These are phyloP conservation scores for Chaetomium fimeti DNA, from an alignment of 495 filamentous ascomycete genomes.

Conservation along the genomic window DNA sequence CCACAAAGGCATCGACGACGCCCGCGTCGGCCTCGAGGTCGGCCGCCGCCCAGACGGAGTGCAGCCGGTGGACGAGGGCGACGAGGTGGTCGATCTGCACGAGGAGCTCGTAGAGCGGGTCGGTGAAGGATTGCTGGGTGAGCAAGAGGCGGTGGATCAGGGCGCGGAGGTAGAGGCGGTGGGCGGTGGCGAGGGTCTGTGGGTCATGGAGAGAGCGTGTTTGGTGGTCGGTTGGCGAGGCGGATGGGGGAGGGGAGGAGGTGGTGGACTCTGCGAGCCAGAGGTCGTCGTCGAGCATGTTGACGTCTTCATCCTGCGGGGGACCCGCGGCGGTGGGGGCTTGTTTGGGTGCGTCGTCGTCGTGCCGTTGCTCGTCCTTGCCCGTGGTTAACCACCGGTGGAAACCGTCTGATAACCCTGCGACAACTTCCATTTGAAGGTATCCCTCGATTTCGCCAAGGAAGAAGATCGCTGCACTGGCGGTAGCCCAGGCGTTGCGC, in stretches of 20 bases:
- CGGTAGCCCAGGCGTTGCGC: constrained; percentile 81
- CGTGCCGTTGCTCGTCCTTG: constrained; percentile 25
- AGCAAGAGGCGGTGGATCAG: constrained; percentile 69
- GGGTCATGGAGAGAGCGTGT: constrained; percentile 61
- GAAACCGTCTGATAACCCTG: constrained; percentile 71
- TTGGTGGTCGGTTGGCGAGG: constrained; percentile 8
- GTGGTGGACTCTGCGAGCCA: constrained; percentile 22
- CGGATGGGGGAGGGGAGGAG: constrained; percentile 4
- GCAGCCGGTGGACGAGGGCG: constrained; percentile 67
- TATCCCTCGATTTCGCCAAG: constrained; percentile 81
- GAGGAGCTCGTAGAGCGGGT: constrained; percentile 66
- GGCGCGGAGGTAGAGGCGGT: constrained; percentile 68
- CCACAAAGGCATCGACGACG: constrained; percentile 68
- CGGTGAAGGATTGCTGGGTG: constrained; percentile 65
- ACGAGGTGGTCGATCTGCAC: constrained; percentile 73
- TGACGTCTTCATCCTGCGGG: neutral
- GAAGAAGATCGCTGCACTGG: constrained; percentile 79
- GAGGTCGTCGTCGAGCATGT: constrained; percentile 28
- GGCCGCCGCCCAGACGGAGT: constrained; percentile 66
- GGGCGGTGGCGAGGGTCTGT: constrained; percentile 75
- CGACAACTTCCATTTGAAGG: constrained; percentile 85
- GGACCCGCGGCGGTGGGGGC: neutral
- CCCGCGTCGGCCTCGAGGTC: constrained; percentile 78
- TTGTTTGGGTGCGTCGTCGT: constrained; percentile 18
- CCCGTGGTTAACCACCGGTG: constrained; percentile 47